phyloP scores from a whole-genome alignment of 352 stramenopile species.

The Pythium oligandrum region DNA sequence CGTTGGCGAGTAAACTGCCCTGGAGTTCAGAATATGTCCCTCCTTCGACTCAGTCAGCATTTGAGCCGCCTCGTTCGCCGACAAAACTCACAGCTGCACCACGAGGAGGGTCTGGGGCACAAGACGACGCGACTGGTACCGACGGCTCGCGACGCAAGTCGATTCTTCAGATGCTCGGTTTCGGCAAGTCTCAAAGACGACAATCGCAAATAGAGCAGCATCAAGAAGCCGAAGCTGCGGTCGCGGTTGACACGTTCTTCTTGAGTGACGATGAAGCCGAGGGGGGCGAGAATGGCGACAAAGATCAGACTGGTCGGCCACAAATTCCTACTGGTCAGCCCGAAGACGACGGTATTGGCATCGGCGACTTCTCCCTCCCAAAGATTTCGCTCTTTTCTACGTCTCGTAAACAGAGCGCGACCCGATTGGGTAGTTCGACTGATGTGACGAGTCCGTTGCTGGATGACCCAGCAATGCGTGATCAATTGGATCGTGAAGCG shows the following conservation, averaged over 20 bases:
- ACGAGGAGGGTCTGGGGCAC: too few species aligned
- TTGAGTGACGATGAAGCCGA: slow-evolving; percentile 9
- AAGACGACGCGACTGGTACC: background rate
- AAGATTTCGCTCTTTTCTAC: slow-evolving; percentile 2
- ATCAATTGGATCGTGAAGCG: slow-evolving; percentile 37
- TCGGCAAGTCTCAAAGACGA: too few species aligned
- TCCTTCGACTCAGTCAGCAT: slow-evolving; percentile 26
- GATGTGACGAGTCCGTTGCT: background rate
- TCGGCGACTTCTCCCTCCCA: slow-evolving; percentile 25
- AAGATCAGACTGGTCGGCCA: too few species aligned
- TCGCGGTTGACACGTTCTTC: slow-evolving; percentile 1
- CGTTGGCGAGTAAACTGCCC: slow-evolving; percentile 55
- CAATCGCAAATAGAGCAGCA: too few species aligned
- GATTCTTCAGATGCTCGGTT: background rate
- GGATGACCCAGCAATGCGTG: slow-evolving; percentile 44
- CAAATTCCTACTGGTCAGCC: background rate
- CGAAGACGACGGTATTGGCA: slow-evolving; percentile 49
- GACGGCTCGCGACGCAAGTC: background rate
- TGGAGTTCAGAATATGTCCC: slow-evolving; percentile 57
- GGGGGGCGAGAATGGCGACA: background rate
- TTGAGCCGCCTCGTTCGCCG: slow-evolving; percentile 36
- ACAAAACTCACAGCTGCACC: background rate
- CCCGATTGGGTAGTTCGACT: too few species aligned
- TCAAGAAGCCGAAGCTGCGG: slow-evolving; percentile 5
- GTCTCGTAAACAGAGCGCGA: too few species aligned